Conservation (phyloP, 345 rosid species). For the Dovyalis caffra region DNA sequence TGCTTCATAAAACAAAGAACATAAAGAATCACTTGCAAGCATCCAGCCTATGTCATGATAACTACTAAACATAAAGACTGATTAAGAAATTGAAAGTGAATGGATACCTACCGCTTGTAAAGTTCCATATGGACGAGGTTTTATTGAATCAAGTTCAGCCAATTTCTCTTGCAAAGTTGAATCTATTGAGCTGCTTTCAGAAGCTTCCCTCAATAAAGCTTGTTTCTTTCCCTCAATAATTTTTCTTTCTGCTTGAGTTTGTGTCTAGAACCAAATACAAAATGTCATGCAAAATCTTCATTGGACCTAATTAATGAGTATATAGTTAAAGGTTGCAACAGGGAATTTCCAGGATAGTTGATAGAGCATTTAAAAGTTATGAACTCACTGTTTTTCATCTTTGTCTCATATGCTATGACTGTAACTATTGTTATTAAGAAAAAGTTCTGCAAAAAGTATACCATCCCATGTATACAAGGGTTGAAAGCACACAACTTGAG, state of each 20-base stretch:
- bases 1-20: neutral
- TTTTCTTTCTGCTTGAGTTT: slow-evolving; percentile 70
- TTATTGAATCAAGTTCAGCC: slow-evolving; percentile 50
- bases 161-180: slow-evolving; percentile 42
- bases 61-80: neutral
- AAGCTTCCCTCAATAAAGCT: slow-evolving; percentile 49
- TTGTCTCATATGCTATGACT: neutral
- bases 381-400: neutral
- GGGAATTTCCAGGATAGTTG: neutral
- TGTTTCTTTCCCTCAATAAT: slow-evolving; percentile 54
- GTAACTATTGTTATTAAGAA: neutral
- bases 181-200: slow-evolving; percentile 33
- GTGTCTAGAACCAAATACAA: slow-evolving; percentile 44
- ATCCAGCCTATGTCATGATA: neutral
- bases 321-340: slow-evolving; percentile 4
- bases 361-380: slow-evolving; percentile 2
- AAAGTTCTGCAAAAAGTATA: neutral
- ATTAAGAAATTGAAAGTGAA: neutral
- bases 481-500: neutral
- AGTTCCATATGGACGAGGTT: slow-evolving; percentile 59
- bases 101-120: slow-evolving; percentile 49
- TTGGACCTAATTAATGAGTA: neutral
- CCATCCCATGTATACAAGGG: neutral
- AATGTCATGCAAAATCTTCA: slow-evolving; percentile 4
- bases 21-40: slow-evolving; percentile 1